Percentiles rank a stretch among this genome's conserved stretches.
phyloP scores from a whole-genome alignment of 208 protist genomes.

The Acanthamoeba royreba region DNA sequence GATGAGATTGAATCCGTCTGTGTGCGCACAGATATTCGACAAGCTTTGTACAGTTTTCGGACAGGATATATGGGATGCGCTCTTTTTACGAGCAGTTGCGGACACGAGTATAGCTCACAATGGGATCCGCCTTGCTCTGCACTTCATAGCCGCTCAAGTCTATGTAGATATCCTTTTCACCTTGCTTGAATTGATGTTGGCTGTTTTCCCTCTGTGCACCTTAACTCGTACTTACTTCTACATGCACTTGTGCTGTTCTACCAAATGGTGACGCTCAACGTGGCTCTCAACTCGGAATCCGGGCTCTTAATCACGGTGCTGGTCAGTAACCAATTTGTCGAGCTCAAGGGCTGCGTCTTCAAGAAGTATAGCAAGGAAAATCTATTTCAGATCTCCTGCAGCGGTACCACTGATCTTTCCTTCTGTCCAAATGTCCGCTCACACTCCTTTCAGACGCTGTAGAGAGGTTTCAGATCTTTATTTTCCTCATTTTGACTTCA shows the following conservation, averaged over 20 bases:
- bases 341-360: conserved; percentile 92
- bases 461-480: conserved; percentile 85
- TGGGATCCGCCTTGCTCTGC: background rate
- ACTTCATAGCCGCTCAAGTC: conserved; percentile 41
- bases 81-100: conserved; percentile 71
- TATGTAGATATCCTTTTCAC: conserved; percentile 61
- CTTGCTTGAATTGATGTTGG: background rate
- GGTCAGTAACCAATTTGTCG: conserved; percentile 90
- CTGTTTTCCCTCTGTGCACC: background rate
- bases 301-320: conserved; percentile 90
- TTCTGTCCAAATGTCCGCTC: background rate
- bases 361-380: conserved; percentile 87
- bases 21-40: conserved; percentile 76
- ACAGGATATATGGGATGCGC: conserved; percentile 87
- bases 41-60: conserved; percentile 87
- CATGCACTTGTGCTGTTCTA: conserved; percentile 85
- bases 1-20: background rate
- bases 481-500: conserved; percentile 85
- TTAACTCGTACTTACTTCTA: conserved; percentile 59
- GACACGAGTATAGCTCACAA: background rate
- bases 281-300: conserved; percentile 90
- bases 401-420: conserved; percentile 44
- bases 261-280: conserved; percentile 89
- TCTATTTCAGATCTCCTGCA: conserved; percentile 83
- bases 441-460: conserved; percentile 78